These are phyloP conservation scores for Puccinia coronata DNA, from an alignment of 1,284 basidiomycete species.

Conservation along the genomic window DNA sequence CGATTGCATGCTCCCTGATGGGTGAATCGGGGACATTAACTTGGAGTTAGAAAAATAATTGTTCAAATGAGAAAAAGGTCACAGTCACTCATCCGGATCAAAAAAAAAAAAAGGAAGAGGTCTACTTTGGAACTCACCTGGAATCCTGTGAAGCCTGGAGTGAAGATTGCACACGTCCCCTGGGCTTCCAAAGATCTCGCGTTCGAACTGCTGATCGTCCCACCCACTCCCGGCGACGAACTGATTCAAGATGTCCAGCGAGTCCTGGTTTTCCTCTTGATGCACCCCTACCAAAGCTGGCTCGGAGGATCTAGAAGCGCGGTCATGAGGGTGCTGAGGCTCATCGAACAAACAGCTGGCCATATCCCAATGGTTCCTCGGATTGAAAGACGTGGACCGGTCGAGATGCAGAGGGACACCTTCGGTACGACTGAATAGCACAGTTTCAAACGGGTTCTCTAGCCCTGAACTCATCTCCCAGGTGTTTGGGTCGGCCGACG, in stretches of 20 bases:
- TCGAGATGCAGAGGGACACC: background rate
- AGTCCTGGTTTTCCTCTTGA: background rate
- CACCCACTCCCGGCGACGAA: slow-evolving; percentile 12
- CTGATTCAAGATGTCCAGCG: slow-evolving; percentile 8
- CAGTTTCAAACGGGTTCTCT: slow-evolving; percentile 33
- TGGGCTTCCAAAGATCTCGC: slow-evolving; percentile 40
- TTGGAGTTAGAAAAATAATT: background rate
- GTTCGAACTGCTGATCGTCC: slow-evolving; percentile 19
- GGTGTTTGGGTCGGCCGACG: background rate
- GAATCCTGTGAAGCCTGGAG: slow-evolving; percentile 23
- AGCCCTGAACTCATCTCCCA: background rate
- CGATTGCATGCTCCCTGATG: slow-evolving; percentile 1
- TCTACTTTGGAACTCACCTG: background rate
- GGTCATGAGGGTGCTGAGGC: background rate
- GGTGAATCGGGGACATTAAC: slow-evolving; percentile 22
- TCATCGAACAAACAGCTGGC: slow-evolving; percentile 14
- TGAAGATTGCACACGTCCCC: slow-evolving; percentile 13
- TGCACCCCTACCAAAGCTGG: background rate
- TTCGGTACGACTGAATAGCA: slow-evolving; percentile 36
- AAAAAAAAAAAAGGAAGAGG: background rate
- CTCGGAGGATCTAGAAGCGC: slow-evolving; percentile 5
- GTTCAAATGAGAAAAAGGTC: background rate
- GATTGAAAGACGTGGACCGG: slow-evolving; percentile 34
- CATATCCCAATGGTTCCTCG: slow-evolving; percentile 4
- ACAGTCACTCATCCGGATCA: background rate